Conservation (phyloP, 345 rosid genomes). For the Theobroma cacao region DNA sequence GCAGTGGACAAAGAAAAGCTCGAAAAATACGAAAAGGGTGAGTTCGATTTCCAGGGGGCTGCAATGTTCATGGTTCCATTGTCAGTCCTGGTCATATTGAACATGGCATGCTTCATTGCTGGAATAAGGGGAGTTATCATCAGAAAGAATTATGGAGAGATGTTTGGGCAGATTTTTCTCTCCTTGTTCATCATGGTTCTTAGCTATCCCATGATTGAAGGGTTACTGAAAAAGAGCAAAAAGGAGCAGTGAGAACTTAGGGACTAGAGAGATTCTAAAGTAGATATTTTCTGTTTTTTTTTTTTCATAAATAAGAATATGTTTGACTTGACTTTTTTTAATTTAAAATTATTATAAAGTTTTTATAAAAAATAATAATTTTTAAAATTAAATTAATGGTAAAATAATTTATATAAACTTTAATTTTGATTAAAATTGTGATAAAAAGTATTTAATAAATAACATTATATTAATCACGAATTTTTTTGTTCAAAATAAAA, state of each 20-base stretch:
- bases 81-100: neutral
- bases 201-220: neutral
- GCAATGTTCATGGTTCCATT: neutral
- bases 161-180: neutral
- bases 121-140: neutral
- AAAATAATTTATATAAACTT: too few relatives aligned
- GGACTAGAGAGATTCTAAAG: too few relatives aligned
- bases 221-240: neutral
- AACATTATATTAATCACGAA: too few relatives aligned
- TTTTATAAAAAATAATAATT: too few relatives aligned
- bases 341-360: too few relatives aligned
- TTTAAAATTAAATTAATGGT: too few relatives aligned
- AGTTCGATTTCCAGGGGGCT: neutral
- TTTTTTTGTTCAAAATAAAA: too few relatives aligned
- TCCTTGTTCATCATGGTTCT: neutral
- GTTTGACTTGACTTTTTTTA: too few relatives aligned
- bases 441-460: too few relatives aligned
- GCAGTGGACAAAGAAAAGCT: neutral
- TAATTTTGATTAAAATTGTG: too few relatives aligned
- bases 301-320: too few relatives aligned
- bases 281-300: too few relatives aligned
- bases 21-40: neutral
- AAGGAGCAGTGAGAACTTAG: neutral
- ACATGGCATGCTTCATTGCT: neutral
- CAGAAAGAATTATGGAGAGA: neutral